phyloP scores from a whole-genome alignment of 2,329 filamentous ascomycete species.

The Grosmannia clavigera region DNA sequence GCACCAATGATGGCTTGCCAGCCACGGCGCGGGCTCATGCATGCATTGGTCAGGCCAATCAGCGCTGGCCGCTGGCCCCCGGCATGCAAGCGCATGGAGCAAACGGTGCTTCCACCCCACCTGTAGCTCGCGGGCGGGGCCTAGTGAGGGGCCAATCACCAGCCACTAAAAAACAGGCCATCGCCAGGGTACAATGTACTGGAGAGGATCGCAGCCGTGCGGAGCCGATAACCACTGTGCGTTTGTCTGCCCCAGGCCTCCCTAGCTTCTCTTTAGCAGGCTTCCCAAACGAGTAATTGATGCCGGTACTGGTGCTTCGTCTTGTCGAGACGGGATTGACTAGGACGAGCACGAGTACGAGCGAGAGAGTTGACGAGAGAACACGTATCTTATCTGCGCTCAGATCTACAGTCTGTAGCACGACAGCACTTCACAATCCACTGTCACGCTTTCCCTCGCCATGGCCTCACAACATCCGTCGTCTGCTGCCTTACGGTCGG shows the following conservation, averaged over 20 bases:
- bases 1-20: conserved; percentile 11
- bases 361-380: background rate
- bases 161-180: conserved; percentile 4
- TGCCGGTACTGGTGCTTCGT: background rate
- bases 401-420: background rate
- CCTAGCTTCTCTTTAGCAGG: background rate
- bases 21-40: conserved; percentile 13
- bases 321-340: background rate
- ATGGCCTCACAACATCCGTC: background rate
- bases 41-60: conserved; percentile 9
- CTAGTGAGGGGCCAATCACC: conserved; percentile 7
- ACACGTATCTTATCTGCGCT: too few relatives aligned
- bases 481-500: background rate
- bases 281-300: background rate
- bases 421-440: background rate
- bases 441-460: background rate
- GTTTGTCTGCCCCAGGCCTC: background rate
- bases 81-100: conserved; percentile 10
- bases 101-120: conserved; percentile 6
- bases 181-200: background rate
- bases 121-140: conserved; percentile 4
- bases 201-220: background rate
- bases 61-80: background rate
- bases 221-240: background rate
- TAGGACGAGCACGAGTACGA: background rate